Evolutionary conservation across 768 basidiomycete genomes (phyloP).

Genomic region (Tylopilus subfusipes): DNA sequence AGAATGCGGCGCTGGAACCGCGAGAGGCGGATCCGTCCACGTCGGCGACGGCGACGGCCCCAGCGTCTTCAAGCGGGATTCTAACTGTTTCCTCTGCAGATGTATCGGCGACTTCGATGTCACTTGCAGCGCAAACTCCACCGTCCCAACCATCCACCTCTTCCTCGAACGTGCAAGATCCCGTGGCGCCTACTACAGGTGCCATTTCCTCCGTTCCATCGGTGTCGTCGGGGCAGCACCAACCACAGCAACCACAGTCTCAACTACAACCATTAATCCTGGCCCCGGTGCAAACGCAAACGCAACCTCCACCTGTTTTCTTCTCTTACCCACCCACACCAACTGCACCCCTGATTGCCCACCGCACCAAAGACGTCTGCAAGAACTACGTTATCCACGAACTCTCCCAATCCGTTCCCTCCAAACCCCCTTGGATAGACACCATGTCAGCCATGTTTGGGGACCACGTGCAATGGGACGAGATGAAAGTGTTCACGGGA

Average conservation of each 20-base stretch:
- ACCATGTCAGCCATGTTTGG: constrained; percentile 86
- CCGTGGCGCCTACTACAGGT: background rate
- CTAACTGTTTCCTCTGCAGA: background rate
- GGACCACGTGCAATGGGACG: constrained; percentile 77
- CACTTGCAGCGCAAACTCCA: background rate
- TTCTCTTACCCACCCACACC: constrained; percentile 11
- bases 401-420: constrained; percentile 41
- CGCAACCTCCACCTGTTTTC: constrained; percentile 4
- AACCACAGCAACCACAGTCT: background rate
- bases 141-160: background rate
- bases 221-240: background rate
- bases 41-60: background rate
- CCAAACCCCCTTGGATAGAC: constrained; percentile 58
- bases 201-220: background rate
- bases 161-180: background rate
- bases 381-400: constrained; percentile 77
- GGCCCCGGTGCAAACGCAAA: background rate
- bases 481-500: constrained; percentile 58
- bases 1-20: constrained; percentile 8
- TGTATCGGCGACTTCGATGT: background rate
- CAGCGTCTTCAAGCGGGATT: background rate
- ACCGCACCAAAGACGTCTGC: constrained; percentile 47
- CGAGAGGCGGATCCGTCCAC: background rate
- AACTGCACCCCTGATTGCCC: constrained; percentile 17
- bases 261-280: background rate